Evolutionary conservation across 2,329 filamentous ascomycete species (phyloP).

Genomic region (Canariomyces notabilis): DNA sequence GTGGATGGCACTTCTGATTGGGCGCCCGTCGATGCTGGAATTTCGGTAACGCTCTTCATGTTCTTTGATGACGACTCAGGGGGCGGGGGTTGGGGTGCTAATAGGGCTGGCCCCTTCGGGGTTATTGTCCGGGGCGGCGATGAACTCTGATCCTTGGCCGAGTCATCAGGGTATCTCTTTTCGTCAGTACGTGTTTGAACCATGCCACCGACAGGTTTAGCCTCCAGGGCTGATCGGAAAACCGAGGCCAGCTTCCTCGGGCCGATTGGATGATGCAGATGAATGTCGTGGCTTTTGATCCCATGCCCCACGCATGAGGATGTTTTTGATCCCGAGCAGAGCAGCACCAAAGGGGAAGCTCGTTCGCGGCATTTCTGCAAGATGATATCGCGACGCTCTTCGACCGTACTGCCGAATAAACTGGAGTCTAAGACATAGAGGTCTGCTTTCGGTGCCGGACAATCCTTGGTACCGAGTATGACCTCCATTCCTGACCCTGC

Average conservation of each 20-base stretch:
- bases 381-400: not conserved
- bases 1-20: not conserved
- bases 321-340: conserved; percentile 16
- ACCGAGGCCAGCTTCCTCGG: conserved; percentile 18
- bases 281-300: conserved; percentile 6
- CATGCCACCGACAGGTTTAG: not conserved
- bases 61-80: not conserved
- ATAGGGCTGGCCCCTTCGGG: not conserved
- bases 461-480: conserved; percentile 4
- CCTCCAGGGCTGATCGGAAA: conserved; percentile 9
- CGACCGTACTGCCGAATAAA: not conserved
- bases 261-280: conserved; percentile 19
- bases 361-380: not conserved
- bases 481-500: conserved; percentile 16
- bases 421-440: conserved; percentile 19
- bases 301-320: conserved; percentile 10
- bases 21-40: not conserved
- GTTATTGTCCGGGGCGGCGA: not conserved
- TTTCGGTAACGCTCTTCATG: not conserved
- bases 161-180: not conserved
- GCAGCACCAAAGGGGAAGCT: conserved; percentile 13
- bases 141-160: not conserved
- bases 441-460: conserved; percentile 15
- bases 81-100: too few species aligned
- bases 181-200: not conserved